A percentile compares a stretch with the other conserved stretches of the same genome.
Evolutionary conservation across 176 grass and related monocot species (phyloP).

Genomic region (Thinopyrum elongatum): DNA sequence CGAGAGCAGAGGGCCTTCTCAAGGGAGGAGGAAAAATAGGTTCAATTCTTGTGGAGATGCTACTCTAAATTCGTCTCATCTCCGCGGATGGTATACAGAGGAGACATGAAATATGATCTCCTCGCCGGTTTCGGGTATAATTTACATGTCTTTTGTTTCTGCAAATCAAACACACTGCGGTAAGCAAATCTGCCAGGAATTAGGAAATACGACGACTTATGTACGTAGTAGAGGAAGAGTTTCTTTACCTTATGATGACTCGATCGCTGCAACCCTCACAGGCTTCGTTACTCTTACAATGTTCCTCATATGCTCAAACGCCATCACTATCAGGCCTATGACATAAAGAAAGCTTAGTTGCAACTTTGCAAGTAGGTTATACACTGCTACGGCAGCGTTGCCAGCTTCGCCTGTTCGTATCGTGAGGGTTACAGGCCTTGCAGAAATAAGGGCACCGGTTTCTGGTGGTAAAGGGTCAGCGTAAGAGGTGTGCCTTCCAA

Average conservation of each 20-base stretch:
- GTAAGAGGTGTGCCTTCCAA: conserved; percentile 26
- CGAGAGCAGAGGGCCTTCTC: not conserved
- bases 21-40: not conserved
- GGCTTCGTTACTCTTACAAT: conserved; percentile 69
- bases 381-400: conserved; percentile 52
- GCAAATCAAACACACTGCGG: conserved; percentile 1
- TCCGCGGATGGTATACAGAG: not conserved
- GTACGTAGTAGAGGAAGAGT: not conserved
- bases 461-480: conserved; percentile 40
- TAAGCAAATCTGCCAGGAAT: not conserved
- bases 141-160: conserved; percentile 20
- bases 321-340: conserved; percentile 78
- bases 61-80: conserved; percentile 59
- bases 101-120: conserved; percentile 40
- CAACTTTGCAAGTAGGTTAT: conserved; percentile 86
- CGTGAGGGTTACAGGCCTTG: conserved; percentile 35
- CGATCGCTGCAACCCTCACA: conserved; percentile 62
- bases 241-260: conserved; percentile 67
- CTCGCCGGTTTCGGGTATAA: not conserved
- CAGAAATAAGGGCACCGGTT: conserved; percentile 55
- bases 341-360: conserved; percentile 91
- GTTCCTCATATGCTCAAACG: conserved; percentile 79
- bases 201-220: not conserved
- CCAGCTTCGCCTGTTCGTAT: conserved; percentile 55
- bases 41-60: conserved; percentile 16